Evolutionary conservation across 1,284 basidiomycete genomes (phyloP), one percentile per base, ranked within the genome.

Genomic region (Cryptococcus neoformans): DNA sequence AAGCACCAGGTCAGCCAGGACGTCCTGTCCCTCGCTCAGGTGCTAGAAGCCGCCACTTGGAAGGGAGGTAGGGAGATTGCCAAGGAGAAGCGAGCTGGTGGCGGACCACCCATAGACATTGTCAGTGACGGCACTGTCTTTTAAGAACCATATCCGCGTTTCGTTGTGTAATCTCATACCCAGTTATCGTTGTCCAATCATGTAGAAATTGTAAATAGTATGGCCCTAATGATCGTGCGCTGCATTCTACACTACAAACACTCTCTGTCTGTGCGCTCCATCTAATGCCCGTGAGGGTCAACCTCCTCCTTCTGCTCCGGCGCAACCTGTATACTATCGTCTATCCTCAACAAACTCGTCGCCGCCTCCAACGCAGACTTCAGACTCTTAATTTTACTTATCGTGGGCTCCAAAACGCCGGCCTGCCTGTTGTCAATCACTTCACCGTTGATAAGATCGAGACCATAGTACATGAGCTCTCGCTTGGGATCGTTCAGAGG

Each of bases 361-460:
- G 95, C 93, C 12, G 96, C 95, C 79, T 99, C 96, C 64, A 96
- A 90, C 17, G 94, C 94, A 51, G 88, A 90, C 82, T 99, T 99
- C 76, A 99, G 79, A 74, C 90, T 94, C 78, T 90, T 90, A 63
- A 99, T 90, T 80, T 99, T 99, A 82, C 89, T 90, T 77, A 99
- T 85, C 6, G 94, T 97, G 2, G 96, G 96, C 80, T 99, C 96
- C 53, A 99, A 81, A 28, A 99, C 87, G 45, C 96, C 96, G 8
- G 93, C 92, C 54, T 86, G 81, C 54, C 96, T 86, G 72, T 99
- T 99, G 80, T 99, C 96, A 55, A 94, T 83, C 44, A 98, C 92
- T 73, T 94, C 87, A 44, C 96, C 96, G 70, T 92, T 90, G 72
- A 97, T 81, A 56, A 99, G 81, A 78, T 99, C 96, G 60, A 99